A percentile compares a stretch with the other conserved stretches of the same genome.
Evolutionary conservation across 345 rosid genomes (phyloP).

Genomic region (Brassica juncea): DNA sequence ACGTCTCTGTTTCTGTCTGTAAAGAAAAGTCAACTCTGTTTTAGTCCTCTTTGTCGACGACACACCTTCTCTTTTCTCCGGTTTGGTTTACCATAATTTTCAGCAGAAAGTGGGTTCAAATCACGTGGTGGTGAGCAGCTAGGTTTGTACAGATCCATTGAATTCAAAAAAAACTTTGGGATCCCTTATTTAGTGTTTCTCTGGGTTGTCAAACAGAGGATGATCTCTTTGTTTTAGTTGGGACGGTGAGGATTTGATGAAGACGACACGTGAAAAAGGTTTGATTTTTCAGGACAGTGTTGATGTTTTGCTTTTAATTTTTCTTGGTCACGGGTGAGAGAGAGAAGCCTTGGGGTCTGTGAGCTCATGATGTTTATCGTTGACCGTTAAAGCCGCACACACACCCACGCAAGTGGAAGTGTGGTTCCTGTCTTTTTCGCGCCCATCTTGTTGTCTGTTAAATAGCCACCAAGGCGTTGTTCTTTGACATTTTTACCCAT

Average conservation of each 20-base stretch:
- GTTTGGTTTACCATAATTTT: constrained; percentile 2
- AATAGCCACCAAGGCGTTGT: constrained; percentile 7
- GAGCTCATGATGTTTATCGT: constrained; percentile 39
- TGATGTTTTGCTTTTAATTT: constrained; percentile 5
- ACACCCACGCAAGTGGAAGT: constrained; percentile 26
- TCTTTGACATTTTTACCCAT: constrained; percentile 18
- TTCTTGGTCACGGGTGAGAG: constrained; percentile 26
- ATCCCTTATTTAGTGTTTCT: constrained; percentile 28
- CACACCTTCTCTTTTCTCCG: constrained; percentile 20
- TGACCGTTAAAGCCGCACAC: constrained; percentile 33
- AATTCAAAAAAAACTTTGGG: neutral
- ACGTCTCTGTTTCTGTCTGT: neutral
- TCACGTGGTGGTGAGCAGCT: constrained; percentile 39
- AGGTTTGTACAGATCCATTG: constrained; percentile 36
- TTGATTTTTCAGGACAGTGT: constrained; percentile 26
- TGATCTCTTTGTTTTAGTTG: constrained; percentile 24
- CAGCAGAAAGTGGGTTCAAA: constrained; percentile 37
- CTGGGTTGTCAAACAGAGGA: constrained; percentile 34
- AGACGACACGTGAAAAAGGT: constrained; percentile 47
- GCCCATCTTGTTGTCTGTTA: constrained; percentile 33
- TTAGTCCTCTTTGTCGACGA: constrained; percentile 21
- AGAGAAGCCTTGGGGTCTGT: constrained; percentile 34
- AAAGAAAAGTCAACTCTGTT: constrained; percentile 33
- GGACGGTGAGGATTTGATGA: constrained; percentile 47
- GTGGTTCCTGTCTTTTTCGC: constrained; percentile 36